Evolutionary conservation across 2,329 filamentous ascomycete genomes (phyloP).

Genomic region (Trematosphaeria pertusa): DNA sequence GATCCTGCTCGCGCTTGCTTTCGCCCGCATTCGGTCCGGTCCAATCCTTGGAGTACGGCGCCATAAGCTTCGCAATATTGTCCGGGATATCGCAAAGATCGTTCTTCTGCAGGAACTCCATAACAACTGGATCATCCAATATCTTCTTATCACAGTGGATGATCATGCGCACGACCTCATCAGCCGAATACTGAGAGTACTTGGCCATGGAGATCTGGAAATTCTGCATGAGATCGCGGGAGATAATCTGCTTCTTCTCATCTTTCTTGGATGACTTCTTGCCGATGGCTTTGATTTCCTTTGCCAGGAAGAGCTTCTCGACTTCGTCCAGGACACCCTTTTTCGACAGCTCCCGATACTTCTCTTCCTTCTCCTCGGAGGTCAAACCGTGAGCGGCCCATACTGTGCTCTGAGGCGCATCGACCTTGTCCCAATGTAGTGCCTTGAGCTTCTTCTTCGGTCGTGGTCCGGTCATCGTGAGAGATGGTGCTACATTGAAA

Average conservation of each 20-base stretch:
- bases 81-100: constrained; percentile 93
- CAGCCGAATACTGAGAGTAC: constrained; percentile 82
- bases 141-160: constrained; percentile 93
- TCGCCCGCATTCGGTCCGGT: constrained; percentile 83
- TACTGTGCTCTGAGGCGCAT: constrained; percentile 87
- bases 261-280: constrained; percentile 76
- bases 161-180: constrained; percentile 89
- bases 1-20: constrained; percentile 83
- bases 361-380: constrained; percentile 89
- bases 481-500: constrained; percentile 61
- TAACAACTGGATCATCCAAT: constrained; percentile 86
- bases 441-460: constrained; percentile 99
- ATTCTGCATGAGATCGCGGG: constrained; percentile 70
- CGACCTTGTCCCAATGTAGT: constrained; percentile 98
- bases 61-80: constrained; percentile 88
- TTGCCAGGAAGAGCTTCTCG: constrained; percentile 95
- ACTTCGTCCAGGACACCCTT: constrained; percentile 98
- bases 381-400: constrained; percentile 89
- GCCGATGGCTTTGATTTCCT: constrained; percentile 90
- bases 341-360: constrained; percentile 89
- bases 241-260: constrained; percentile 98
- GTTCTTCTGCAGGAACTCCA: constrained; percentile 95
- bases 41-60: constrained; percentile 96
- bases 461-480: constrained; percentile 79
- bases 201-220: constrained; percentile 84